Base-by-base conservation (phyloP, 2,329 filamentous ascomycete species). In the Capronia coronata region DNA sequence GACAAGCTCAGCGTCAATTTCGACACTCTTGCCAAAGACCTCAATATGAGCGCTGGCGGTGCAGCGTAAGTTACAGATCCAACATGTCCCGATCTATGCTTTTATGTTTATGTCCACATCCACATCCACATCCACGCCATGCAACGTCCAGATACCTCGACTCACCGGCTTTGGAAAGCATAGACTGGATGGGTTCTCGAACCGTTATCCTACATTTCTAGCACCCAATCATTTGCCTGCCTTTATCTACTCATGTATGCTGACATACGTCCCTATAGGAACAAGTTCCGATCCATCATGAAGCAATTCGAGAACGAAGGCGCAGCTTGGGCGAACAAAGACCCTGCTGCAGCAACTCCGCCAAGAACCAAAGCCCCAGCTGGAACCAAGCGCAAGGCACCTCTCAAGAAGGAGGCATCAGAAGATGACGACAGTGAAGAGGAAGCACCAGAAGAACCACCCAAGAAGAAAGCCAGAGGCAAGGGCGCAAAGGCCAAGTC, bases 241-340 rank as follows among this genome's bases (percentile, higher is more conserved):
- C n/a, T n/a, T n/a, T n/a, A n/a, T n/a, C n/a, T n/a, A n/a, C n/a
- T 34, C 14, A 13, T 14, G 37, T 27, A 18, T 29, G n/a, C 46
- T 48, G 19, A 47, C 30, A 43, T 22, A 43, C 13, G 8, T 7
- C 11, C 34, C 30, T 21, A 23, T 14, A 61, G 59, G 19, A 61
- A 61, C 54, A 61, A 61, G 40, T 57, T 48, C 32, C 57, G 57
- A 32, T 16, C n/a, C 3, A 39, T 59, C 38, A 54, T 57, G 43
- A 59, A 54, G 35, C 32, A 50, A 13, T 32, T 61, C 16, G 53
- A 55, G 19, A 39, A 45, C 3, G 49, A 54, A 21, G 46, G 48
- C 19, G 48, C 52, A 7, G 39, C 35, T 11, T 46, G 49, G 46
- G 25, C 14, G 11, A 46, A 16, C 37, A 53, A 48, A 7, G 48